Evolutionary conservation across 2,329 filamentous ascomycete species (phyloP), one percentile per base, ranked within the genome.

Genomic region (Massarina eburnea): DNA sequence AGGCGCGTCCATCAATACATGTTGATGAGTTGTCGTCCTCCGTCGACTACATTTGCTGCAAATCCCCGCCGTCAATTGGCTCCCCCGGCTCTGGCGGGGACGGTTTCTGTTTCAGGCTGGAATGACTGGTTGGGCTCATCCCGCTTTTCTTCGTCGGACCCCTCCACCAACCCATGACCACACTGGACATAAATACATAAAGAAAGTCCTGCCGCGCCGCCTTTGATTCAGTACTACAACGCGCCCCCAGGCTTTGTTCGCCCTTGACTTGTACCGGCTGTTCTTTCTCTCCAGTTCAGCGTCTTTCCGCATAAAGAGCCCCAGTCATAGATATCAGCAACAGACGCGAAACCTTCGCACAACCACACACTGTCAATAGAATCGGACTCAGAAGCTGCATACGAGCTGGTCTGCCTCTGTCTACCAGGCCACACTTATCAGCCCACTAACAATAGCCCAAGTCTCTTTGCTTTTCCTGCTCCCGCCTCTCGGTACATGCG

Each of bases 21-120:
- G 41, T 48, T 67, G 66, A 68, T 70, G 66, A 67, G 65, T 66
- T 70, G 66, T 67, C 60, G 57, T 57, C 43, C 45, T 57, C 47
- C 67, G 66, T 67, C 60, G 58, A 58, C 46, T 43, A 58, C 48
- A 59, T 51, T 59, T 57, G 59, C 57, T 55, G 51, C 52, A 53
- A 52, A 46, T 33, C 49, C 48, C 42, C 43, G 44, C 50, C 22
- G 41, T 50, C 49, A 43, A 67, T 69, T 68, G 65, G 66, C 56
- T 54, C 54, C 45, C 46, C 39, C 43, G 44, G 36, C 45, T 45
- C 58, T 67, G 68, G 65, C 58, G 61, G 55, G 39, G 17, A 57
- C 57, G 36, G 46, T 60, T 65, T 67, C 57, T 64, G 66, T 70
- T 68, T 68, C 65, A 62, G 45, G 52, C 53, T 34, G 48, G 58